Evolutionary conservation across 352 stramenopile species (phyloP).

Genomic region (Phytopythium litorale): DNA sequence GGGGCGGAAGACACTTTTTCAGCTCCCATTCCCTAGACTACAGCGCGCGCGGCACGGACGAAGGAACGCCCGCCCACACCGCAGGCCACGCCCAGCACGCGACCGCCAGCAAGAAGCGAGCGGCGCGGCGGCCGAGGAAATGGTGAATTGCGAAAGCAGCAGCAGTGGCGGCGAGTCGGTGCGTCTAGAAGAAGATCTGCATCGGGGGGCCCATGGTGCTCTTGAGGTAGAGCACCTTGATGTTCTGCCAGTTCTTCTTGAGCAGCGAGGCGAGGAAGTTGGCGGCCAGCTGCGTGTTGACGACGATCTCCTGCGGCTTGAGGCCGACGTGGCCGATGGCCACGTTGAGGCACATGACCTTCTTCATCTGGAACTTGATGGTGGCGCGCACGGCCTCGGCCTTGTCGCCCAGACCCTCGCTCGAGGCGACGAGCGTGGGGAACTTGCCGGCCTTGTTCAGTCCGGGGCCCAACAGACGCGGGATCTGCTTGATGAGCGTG

Average conservation of each 20-base stretch:
- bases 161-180: no score
- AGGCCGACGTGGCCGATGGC: slow-evolving; percentile 97
- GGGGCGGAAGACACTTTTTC: slow-evolving; percentile 5
- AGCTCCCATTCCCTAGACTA: slow-evolving; percentile 7
- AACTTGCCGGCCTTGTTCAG: slow-evolving; percentile 99
- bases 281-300: slow-evolving; percentile 97
- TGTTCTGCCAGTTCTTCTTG: slow-evolving; percentile 99
- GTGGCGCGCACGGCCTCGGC: slow-evolving; percentile 96
- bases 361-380: slow-evolving; percentile 99
- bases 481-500: slow-evolving; percentile 99
- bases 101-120: not conserved
- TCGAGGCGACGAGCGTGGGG: slow-evolving; percentile 94
- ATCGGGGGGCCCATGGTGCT: slow-evolving; percentile 97
- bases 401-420: slow-evolving; percentile 97
- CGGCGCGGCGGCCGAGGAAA: not conserved
- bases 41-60: not conserved
- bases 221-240: slow-evolving; percentile 99
- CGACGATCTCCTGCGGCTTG: slow-evolving; percentile 93
- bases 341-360: slow-evolving; percentile 99
- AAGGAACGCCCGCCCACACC: not conserved
- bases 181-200: slow-evolving; percentile 99
- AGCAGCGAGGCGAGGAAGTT: slow-evolving; percentile 99
- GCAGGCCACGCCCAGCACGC: not conserved
- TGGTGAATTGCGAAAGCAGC: slow-evolving; percentile 7
- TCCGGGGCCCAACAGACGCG: slow-evolving; percentile 98